phyloP scores from a whole-genome alignment of 2,329 filamentous ascomycete species.

The Pestalotiopsis sp. region DNA sequence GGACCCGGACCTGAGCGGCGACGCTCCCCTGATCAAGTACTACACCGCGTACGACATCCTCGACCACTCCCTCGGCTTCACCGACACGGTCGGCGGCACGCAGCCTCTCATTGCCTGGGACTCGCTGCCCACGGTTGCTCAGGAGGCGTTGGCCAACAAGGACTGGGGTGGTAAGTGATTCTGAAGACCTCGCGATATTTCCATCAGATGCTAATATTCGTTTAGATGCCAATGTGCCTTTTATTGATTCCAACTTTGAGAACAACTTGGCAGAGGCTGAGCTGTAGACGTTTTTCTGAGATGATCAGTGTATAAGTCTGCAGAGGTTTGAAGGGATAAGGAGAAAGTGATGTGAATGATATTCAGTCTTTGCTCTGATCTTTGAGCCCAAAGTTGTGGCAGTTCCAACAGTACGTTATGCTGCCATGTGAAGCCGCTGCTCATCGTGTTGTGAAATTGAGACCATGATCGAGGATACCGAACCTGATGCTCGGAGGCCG shows the following conservation, averaged over 20 bases:
- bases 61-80: constrained; percentile 8
- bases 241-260: constrained; percentile 11
- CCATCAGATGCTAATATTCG: background rate
- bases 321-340: background rate
- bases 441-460: no score
- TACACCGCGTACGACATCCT: constrained; percentile 6
- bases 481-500: no score
- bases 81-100: constrained; percentile 4
- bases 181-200: background rate
- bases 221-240: constrained; percentile 8
- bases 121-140: constrained; percentile 1
- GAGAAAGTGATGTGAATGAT: background rate
- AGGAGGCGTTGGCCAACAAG: constrained; percentile 9
- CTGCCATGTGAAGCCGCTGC: no score
- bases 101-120: constrained; percentile 11
- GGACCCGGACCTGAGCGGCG: constrained; percentile 6
- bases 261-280: constrained; percentile 9
- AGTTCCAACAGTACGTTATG: no score
- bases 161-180: constrained; percentile 6
- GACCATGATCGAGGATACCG: no score
- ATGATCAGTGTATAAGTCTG: background rate
- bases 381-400: no score
- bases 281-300: background rate
- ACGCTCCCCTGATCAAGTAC: constrained; percentile 5
- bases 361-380: background rate